phyloP scores from a whole-genome alignment of 169 alveolate genomes.

The Perkinsus olseni region DNA sequence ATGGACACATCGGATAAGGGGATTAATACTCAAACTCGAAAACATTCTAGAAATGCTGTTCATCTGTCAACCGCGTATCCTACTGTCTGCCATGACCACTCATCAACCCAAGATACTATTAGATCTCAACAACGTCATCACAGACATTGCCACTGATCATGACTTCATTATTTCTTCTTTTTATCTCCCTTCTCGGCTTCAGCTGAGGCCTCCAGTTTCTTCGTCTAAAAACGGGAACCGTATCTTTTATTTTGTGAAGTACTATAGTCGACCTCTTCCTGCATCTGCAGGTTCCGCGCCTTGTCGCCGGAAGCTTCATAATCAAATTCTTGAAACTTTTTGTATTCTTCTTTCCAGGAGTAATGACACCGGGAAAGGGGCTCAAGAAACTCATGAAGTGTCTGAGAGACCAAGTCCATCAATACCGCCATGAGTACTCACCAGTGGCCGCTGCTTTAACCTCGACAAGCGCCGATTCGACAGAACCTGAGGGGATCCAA shows the following conservation, averaged over 20 bases:
- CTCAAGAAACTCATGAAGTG: constrained; percentile 18
- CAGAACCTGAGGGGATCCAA: neutral
- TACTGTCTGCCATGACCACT: no score
- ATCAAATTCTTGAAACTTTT: constrained; percentile 6
- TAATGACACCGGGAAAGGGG: constrained; percentile 25
- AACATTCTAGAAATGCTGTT: no score
- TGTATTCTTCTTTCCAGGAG: constrained; percentile 32
- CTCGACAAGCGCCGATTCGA: neutral
- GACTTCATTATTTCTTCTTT: neutral
- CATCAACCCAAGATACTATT: neutral
- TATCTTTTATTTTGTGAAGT: no score
- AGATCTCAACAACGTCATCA: neutral
- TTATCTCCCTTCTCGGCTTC: neutral
- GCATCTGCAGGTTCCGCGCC: neutral
- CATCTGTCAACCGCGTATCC: no score
- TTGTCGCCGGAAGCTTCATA: constrained; percentile 15
- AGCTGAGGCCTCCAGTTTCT: neutral
- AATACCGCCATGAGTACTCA: neutral
- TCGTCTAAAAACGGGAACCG: neutral
- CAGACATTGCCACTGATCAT: neutral
- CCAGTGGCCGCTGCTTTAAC: neutral
- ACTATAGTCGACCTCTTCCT: neutral
- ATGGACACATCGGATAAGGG: no score
- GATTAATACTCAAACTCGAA: no score
- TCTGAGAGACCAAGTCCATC: neutral